Percentiles rank a stretch among this genome's conserved stretches.
Conservation (phyloP, 352 stramenopile genomes). For the Pilasporangium apinafurcum region DNA sequence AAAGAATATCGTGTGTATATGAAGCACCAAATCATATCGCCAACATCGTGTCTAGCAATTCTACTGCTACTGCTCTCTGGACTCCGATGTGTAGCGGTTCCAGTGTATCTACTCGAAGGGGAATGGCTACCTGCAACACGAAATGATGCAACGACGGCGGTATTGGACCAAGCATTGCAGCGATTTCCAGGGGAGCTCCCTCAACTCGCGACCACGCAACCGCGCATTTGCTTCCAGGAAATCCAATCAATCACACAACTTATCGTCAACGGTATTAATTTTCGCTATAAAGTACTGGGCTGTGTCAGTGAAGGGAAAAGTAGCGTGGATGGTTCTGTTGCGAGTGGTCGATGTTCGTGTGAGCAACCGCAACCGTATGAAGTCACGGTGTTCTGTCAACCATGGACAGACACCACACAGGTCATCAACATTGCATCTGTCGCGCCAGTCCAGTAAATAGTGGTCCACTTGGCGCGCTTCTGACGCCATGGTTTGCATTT, state of each 20-base stretch:
- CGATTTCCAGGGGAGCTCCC: slow-evolving; percentile 6
- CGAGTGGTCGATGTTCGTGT: slow-evolving; percentile 13
- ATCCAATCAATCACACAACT: slow-evolving; percentile 42
- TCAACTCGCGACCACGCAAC: slow-evolving; percentile 1
- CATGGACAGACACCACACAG: slow-evolving; percentile 31
- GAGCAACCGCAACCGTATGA: slow-evolving; percentile 18
- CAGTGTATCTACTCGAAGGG: too few species aligned
- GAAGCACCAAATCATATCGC: too few species aligned
- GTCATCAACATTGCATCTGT: slow-evolving; percentile 33
- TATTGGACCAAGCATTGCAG: slow-evolving; percentile 26
- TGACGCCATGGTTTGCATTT: too few species aligned
- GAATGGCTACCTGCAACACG: slow-evolving; percentile 29
- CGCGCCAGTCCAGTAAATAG: too few species aligned
- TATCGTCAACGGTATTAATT: slow-evolving; percentile 62
- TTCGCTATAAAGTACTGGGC: slow-evolving; percentile 39
- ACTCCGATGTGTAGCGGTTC: too few species aligned
- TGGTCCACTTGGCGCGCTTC: too few species aligned
- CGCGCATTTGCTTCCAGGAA: slow-evolving; percentile 32
- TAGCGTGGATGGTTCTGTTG: background rate
- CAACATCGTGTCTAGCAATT: too few species aligned
- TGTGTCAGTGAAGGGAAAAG: slow-evolving; percentile 12
- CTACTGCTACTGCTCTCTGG: too few species aligned
- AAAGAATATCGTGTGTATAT: too few species aligned
- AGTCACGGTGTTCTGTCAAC: slow-evolving; percentile 41
- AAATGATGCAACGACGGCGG: slow-evolving; percentile 19